Conservation (phyloP, 2,329 filamentous ascomycete species). For the Geoglossum cookeanum region DNA sequence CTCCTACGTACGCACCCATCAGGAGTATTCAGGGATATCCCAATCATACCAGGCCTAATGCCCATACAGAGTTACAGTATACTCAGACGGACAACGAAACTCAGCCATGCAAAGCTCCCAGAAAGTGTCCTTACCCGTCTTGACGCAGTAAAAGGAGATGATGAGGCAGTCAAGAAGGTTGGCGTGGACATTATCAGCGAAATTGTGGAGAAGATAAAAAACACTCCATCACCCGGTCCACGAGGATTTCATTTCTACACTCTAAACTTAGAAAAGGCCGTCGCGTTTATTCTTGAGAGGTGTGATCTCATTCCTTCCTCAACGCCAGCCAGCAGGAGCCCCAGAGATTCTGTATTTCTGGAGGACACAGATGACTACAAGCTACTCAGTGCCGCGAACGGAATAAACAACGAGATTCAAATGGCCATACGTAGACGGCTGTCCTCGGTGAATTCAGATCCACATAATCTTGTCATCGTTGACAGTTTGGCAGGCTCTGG, state of each 20-base stretch:
- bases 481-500: constrained; percentile 37
- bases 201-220: constrained; percentile 52
- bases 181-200: constrained; percentile 72
- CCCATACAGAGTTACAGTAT: constrained; percentile 96
- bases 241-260: constrained; percentile 96
- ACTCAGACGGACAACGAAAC: constrained; percentile 79
- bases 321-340: constrained; percentile 13
- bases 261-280: constrained; percentile 85
- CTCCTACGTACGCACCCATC: constrained; percentile 62
- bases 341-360: constrained; percentile 31
- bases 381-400: background rate
- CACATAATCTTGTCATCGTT: constrained; percentile 75
- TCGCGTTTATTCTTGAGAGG: constrained; percentile 78
- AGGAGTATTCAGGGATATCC: constrained; percentile 66
- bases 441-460: constrained; percentile 66
- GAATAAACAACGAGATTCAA: background rate
- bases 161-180: constrained; percentile 61
- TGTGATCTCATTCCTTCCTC: constrained; percentile 57
- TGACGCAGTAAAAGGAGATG: constrained; percentile 55
- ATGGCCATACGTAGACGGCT: constrained; percentile 32
- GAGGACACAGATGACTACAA: constrained; percentile 9
- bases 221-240: constrained; percentile 33
- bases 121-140: constrained; percentile 48
- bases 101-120: constrained; percentile 77
- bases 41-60: constrained; percentile 90